Percentiles rank a stretch among this genome's conserved stretches.
These are phyloP conservation scores for Russula compacta DNA, from an alignment of 768 basidiomycete species.

Conservation along the genomic window DNA sequence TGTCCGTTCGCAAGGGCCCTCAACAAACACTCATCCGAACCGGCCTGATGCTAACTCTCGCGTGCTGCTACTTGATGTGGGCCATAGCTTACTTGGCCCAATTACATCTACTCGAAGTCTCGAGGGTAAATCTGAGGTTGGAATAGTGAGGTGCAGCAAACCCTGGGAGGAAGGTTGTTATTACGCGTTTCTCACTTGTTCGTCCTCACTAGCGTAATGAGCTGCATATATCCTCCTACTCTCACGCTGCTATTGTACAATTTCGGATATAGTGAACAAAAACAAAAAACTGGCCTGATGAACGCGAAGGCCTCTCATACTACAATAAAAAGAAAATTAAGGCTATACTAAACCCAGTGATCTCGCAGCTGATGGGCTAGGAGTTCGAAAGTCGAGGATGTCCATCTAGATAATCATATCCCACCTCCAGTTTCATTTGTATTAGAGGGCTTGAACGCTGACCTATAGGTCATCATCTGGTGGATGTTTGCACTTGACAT, in stretches of 20 bases:
- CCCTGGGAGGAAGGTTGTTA: neutral
- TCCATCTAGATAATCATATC: too few species aligned
- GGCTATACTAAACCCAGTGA: too few species aligned
- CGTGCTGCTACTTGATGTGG: conserved; percentile 93
- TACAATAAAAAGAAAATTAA: too few species aligned
- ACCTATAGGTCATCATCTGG: too few species aligned
- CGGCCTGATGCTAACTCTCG: conserved; percentile 63
- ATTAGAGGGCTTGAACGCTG: too few species aligned
- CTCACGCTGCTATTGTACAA: neutral
- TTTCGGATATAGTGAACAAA: too few species aligned
- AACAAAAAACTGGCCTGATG: too few species aligned
- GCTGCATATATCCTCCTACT: neutral
- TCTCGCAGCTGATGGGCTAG: too few species aligned
- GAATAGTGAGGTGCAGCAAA: conserved; percentile 10
- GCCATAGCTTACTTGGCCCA: conserved; percentile 95
- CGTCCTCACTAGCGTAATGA: neutral
- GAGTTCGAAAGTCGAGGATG: too few species aligned
- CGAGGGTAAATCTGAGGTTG: conserved; percentile 20
- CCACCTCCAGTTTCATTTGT: too few species aligned
- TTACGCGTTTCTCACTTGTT: neutral
- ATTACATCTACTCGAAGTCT: conserved; percentile 70
- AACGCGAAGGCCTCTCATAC: too few species aligned
- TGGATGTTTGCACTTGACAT: too few species aligned
- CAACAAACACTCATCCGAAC: conserved; percentile 85
- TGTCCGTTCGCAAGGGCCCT: conserved; percentile 76